Conservation (phyloP, 768 basidiomycete genomes). For the Russula dissimulans region DNA sequence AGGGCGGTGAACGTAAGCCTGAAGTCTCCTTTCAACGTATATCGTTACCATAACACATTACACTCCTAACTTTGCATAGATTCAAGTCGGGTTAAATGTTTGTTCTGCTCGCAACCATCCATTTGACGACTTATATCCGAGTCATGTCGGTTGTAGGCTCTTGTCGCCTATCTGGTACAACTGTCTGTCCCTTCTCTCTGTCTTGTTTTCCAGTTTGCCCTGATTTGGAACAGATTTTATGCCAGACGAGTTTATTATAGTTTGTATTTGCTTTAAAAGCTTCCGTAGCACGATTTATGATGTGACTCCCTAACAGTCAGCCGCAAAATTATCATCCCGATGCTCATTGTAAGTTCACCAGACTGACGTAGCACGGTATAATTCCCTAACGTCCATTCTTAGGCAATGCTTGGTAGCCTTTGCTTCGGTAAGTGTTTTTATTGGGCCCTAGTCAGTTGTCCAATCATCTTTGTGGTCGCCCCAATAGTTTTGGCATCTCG, state of each 20-base stretch:
- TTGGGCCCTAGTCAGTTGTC: not conserved
- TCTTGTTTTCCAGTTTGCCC: not conserved
- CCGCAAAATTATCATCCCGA: not conserved
- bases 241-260: not conserved
- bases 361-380: no score
- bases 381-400: not conserved
- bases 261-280: not conserved
- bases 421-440: slow-evolving; percentile 32
- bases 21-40: no score
- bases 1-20: slow-evolving; percentile 21
- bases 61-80: not conserved
- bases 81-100: not conserved
- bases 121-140: no score
- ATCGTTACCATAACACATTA: slow-evolving; percentile 20
- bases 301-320: not conserved
- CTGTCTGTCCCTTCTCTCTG: not conserved
- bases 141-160: not conserved
- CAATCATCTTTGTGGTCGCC: not conserved
- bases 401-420: slow-evolving; percentile 30
- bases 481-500: slow-evolving; percentile 18
- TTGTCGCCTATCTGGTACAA: no score
- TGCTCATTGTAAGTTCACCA: not conserved
- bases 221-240: not conserved
- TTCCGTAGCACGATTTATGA: not conserved
- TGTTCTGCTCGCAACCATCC: not conserved